Evolutionary conservation across 441 rosid species (phyloP), one percentile per base, ranked within the genome.

Genomic region (Euphorbia celastroides): DNA sequence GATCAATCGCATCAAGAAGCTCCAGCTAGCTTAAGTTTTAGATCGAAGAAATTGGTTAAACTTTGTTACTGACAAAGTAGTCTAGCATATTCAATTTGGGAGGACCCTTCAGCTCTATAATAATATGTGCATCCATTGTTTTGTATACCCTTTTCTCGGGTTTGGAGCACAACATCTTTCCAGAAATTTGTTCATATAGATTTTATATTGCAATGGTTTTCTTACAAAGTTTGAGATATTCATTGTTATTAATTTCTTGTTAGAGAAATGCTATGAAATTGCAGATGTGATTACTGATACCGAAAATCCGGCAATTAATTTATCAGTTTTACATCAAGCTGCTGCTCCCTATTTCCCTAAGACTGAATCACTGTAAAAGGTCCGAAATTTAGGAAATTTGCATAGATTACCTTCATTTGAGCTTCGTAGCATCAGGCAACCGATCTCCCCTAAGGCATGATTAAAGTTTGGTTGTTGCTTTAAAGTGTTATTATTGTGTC

Each of bases 1-100:
- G 82, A 94, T 94, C 66, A 38, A 38, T 68, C 79, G 88, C 65
- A 88, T 94, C 88, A 94, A 94, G 83, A 78, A 78, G 38, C 94
- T 88, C 77, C 82, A 86, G 82, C 69, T 74, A 38, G 68, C 41
- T 26, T 68, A 66, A 75, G 42, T 19, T 57, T 50, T 17, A 3
- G 62, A 36, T 62, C 42, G 64, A 10, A 63, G 62, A 65, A 60
- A 23, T 23, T 9, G 4, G n/a, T 28, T 57, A 57, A 42, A 59
- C 60, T 74, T 70, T 67, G 78, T 44, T 64, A 61, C 65, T 50
- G 69, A 26, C 73, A 10, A 50, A 60, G 58, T 66, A 44, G 28
- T 73, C 56, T 74, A 75, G 70, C 72, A 19, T n/a, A n/a, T 44
- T 10, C 22, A 20, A 41, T 60, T 67, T 70, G 61, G 44, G 61